Conservation (phyloP, 495 filamentous ascomycete species). For the Hyaloscypha finlandica region DNA sequence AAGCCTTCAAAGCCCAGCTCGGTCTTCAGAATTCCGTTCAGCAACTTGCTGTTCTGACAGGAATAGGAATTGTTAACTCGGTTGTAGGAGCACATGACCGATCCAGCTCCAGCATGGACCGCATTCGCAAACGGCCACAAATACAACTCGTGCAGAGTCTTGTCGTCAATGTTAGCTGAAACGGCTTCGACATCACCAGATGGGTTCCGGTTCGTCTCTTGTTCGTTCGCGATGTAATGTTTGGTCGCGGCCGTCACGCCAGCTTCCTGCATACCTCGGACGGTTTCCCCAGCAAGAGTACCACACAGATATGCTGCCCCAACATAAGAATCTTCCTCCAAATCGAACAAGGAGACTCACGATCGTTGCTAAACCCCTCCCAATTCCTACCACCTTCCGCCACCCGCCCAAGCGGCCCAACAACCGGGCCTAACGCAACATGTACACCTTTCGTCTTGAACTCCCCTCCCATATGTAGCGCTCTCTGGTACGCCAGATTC, state of each 20-base stretch:
- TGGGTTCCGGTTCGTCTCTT: constrained; percentile 63
- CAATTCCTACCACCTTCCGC: constrained; percentile 58
- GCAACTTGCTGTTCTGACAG: constrained; percentile 62
- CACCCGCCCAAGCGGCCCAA: constrained; percentile 56
- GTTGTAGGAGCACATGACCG: constrained; percentile 72
- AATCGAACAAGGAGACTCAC: constrained; percentile 68
- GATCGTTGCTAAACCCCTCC: constrained; percentile 58
- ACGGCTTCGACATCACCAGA: constrained; percentile 37
- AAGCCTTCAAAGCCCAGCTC: constrained; percentile 71
- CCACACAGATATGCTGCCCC: constrained; percentile 39
- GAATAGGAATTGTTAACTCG: constrained; percentile 66
- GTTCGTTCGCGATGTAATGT: constrained; percentile 68
- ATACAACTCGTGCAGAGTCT: constrained; percentile 71
- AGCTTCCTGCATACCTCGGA: constrained; percentile 50
- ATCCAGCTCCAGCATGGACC: constrained; percentile 59
- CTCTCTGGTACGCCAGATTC: constrained; percentile 50
- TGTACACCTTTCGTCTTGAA: constrained; percentile 66
- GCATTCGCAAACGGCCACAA: constrained; percentile 73
- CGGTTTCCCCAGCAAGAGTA: constrained; percentile 45
- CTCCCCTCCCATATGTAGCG: constrained; percentile 55
- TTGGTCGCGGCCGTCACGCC: constrained; percentile 57
- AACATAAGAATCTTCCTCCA: constrained; percentile 1
- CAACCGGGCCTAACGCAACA: constrained; percentile 66
- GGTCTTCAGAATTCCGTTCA: constrained; percentile 64
- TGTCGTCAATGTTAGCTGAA: constrained; percentile 66